Evolutionary conservation across 2,329 filamentous ascomycete genomes (phyloP).

Genomic region (Tolypocladium tropicale): DNA sequence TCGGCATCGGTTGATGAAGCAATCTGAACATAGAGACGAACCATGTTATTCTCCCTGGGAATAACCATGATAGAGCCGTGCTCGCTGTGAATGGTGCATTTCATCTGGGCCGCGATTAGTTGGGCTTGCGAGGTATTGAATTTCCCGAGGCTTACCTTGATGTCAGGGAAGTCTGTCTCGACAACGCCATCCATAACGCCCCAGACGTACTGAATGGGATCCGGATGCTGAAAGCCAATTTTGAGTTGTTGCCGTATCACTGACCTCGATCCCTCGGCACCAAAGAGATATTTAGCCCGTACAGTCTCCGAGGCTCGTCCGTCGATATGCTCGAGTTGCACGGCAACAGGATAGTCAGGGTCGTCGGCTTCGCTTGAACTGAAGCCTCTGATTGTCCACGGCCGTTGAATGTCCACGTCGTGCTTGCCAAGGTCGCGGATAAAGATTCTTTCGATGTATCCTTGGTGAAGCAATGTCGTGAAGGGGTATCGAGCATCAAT

Average conservation of each 20-base stretch:
- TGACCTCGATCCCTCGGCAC: conserved; percentile 61
- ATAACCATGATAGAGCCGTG: conserved; percentile 74
- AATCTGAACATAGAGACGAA: conserved; percentile 61
- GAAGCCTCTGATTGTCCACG: conserved; percentile 55
- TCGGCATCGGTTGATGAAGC: conserved; percentile 50
- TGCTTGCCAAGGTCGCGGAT: conserved; percentile 56
- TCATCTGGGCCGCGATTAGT: conserved; percentile 48
- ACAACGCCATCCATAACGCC: conserved; percentile 68
- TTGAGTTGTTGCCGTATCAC: conserved; percentile 53
- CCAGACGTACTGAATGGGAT: conserved; percentile 63
- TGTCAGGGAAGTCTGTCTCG: conserved; percentile 65
- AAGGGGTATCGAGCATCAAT: conserved; percentile 63
- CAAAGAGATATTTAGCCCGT: conserved; percentile 59
- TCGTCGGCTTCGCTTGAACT: conserved; percentile 44
- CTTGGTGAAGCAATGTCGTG: conserved; percentile 62
- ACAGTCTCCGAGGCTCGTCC: conserved; percentile 58
- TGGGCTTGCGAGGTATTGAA: not conserved
- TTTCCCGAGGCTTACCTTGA: conserved; percentile 39
- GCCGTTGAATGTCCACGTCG: conserved; percentile 48
- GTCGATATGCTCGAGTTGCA: conserved; percentile 67
- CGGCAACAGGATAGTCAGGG: conserved; percentile 66
- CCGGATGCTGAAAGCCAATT: conserved; percentile 62
- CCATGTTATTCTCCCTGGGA: conserved; percentile 58
- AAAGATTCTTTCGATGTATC: conserved; percentile 60
- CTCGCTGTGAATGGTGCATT: conserved; percentile 66